Conservation (phyloP, 768 basidiomycete species). For the Kockovaella imperatae region DNA sequence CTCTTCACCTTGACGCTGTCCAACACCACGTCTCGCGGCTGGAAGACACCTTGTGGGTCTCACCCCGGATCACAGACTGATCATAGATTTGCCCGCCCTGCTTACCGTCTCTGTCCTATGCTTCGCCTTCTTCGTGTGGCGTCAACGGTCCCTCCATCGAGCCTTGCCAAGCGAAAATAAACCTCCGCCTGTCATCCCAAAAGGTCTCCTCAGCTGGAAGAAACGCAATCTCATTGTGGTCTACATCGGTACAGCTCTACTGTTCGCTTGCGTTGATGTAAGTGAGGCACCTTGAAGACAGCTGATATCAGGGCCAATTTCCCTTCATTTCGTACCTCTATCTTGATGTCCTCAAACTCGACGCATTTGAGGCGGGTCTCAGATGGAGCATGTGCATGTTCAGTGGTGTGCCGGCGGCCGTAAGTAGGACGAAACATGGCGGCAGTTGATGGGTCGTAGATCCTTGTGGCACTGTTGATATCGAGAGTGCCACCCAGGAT, state of each 20-base stretch:
- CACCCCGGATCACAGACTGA: background rate
- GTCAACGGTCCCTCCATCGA: background rate
- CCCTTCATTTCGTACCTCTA: conserved; percentile 5
- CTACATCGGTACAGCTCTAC: conserved; percentile 5
- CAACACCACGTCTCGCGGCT: background rate
- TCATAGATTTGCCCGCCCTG: conserved; percentile 7
- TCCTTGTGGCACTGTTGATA: conserved; percentile 1
- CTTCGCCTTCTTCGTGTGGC: conserved; percentile 1
- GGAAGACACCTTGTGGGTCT: conserved; percentile 8
- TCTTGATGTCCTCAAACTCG: conserved; percentile 1
- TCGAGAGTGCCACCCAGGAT: background rate
- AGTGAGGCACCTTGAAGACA: background rate
- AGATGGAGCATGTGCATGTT: background rate
- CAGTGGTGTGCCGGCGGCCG: conserved; percentile 1
- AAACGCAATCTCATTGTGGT: conserved; percentile 4
- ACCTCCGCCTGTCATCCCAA: conserved; percentile 3
- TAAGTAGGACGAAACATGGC: background rate
- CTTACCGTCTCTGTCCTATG: background rate
- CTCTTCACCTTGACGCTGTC: conserved; percentile 6
- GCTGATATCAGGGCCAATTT: background rate
- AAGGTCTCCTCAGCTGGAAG: background rate
- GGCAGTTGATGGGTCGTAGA: no score
- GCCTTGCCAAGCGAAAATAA: background rate
- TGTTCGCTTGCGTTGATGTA: conserved; percentile 2
- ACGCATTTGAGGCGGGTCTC: conserved; percentile 3